Evolutionary conservation across 345 rosid genomes (phyloP).

Genomic region (Mangifera indica): DNA sequence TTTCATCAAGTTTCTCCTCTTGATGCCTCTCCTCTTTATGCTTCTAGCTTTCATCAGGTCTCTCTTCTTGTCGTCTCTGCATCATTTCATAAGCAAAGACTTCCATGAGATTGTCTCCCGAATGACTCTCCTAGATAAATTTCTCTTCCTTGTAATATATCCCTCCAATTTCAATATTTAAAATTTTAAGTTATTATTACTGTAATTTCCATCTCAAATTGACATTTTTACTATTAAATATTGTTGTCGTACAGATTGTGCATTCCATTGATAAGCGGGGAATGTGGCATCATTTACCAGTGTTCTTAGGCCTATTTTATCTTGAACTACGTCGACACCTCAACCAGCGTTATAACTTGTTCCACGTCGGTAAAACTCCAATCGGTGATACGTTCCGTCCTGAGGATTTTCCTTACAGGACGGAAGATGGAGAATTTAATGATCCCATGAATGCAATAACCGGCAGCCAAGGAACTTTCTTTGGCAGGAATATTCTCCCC

Average conservation of each 20-base stretch:
- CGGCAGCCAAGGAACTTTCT: conserved; percentile 46
- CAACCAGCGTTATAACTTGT: conserved; percentile 49
- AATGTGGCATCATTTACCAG: conserved; percentile 53
- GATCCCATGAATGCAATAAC: conserved; percentile 52
- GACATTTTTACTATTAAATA: too few species aligned
- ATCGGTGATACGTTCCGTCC: conserved; percentile 43
- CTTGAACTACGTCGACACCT: conserved; percentile 50
- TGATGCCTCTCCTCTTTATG: too few species aligned
- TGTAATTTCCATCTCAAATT: neutral
- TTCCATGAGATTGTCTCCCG: neutral
- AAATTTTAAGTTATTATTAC: too few species aligned
- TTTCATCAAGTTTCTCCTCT: neutral
- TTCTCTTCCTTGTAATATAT: neutral
- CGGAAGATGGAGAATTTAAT: conserved; percentile 44
- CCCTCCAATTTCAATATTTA: neutral
- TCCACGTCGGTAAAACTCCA: conserved; percentile 51
- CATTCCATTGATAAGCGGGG: too few species aligned
- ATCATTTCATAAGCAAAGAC: neutral
- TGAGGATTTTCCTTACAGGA: too few species aligned
- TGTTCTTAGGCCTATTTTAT: conserved; percentile 45
- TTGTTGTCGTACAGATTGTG: neutral
- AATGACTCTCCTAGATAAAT: neutral
- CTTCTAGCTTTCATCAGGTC: neutral
- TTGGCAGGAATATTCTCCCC: conserved; percentile 54
- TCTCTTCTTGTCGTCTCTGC: too few species aligned